Evolutionary conservation across 371 early-diverging fungal genomes (phyloP).

Genomic region (Fennellomyces sp.): DNA sequence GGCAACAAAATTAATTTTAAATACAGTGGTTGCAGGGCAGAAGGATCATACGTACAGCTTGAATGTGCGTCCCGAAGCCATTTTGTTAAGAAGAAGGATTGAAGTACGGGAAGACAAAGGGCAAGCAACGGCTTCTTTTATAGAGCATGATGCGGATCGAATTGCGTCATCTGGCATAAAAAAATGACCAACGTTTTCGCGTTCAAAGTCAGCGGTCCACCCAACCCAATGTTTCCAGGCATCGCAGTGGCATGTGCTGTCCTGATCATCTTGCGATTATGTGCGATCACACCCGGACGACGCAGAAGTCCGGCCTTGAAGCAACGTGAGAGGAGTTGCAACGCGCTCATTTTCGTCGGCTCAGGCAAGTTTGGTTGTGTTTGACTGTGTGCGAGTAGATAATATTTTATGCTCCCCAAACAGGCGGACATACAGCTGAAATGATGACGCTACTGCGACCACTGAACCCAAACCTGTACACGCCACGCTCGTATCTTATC

Average conservation of each 20-base stretch:
- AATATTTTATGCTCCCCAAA: neutral
- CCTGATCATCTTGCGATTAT: neutral
- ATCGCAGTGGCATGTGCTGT: neutral
- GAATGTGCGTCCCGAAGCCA: constrained; percentile 20
- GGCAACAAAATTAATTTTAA: neutral
- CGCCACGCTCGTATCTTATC: constrained; percentile 65
- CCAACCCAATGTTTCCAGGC: too few relatives aligned
- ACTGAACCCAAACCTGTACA: constrained; percentile 50
- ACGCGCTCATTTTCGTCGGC: constrained; percentile 46
- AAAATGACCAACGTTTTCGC: too few relatives aligned
- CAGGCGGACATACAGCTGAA: constrained; percentile 81
- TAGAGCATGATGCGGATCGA: neutral
- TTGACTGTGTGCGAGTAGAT: too few relatives aligned
- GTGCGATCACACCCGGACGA: constrained; percentile 1
- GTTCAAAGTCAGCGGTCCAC: too few relatives aligned
- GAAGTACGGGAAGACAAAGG: neutral
- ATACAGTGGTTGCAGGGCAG: too few relatives aligned
- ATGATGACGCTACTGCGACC: constrained; percentile 70
- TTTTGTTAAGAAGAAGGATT: neutral
- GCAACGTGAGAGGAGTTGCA: constrained; percentile 11
- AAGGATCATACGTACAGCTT: constrained; percentile 21
- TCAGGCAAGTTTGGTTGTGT: constrained; percentile 31
- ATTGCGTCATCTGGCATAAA: neutral
- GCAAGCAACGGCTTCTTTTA: neutral
- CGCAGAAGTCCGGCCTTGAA: neutral